Conservation (phyloP, 495 filamentous ascomycete genomes). For the Penicillium herquei region DNA sequence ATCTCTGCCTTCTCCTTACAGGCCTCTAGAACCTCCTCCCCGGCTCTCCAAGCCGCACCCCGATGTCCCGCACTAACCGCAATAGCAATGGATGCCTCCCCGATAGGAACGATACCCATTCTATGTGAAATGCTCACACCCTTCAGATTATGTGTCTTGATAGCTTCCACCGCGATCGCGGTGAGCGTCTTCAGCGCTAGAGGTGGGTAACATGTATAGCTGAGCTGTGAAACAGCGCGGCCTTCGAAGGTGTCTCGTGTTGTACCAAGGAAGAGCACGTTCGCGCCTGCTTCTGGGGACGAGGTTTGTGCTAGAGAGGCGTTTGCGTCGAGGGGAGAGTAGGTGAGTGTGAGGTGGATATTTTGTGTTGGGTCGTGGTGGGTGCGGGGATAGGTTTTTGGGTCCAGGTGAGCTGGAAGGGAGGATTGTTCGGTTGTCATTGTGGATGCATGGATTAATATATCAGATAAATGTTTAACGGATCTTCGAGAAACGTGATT, state of each 20-base stretch:
- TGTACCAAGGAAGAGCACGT: constrained; percentile 85
- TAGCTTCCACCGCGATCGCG: constrained; percentile 60
- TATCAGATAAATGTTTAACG: neutral
- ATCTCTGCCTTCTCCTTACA: constrained; percentile 87
- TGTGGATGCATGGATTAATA: constrained; percentile 5
- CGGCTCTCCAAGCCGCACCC: constrained; percentile 83
- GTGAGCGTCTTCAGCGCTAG: constrained; percentile 75
- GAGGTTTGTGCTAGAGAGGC: constrained; percentile 64
- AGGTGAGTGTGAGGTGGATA: constrained; percentile 54
- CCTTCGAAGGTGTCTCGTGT: constrained; percentile 80
- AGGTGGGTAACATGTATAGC: constrained; percentile 78
- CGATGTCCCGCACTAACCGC: constrained; percentile 84
- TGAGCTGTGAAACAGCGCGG: constrained; percentile 71
- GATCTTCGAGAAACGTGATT: neutral
- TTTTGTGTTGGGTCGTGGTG: constrained; percentile 24
- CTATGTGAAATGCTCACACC: constrained; percentile 81
- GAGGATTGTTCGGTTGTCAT: constrained; percentile 18
- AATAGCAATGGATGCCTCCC: constrained; percentile 89
- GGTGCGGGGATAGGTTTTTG: constrained; percentile 42
- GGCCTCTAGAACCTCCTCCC: constrained; percentile 84
- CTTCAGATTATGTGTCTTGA: constrained; percentile 57
- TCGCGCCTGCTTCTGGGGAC: constrained; percentile 80
- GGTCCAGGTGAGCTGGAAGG: constrained; percentile 36
- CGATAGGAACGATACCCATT: constrained; percentile 81
- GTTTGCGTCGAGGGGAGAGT: constrained; percentile 57